Conservation (phyloP, 331 rosid genomes). For the Erythrophleum ivorense region DNA sequence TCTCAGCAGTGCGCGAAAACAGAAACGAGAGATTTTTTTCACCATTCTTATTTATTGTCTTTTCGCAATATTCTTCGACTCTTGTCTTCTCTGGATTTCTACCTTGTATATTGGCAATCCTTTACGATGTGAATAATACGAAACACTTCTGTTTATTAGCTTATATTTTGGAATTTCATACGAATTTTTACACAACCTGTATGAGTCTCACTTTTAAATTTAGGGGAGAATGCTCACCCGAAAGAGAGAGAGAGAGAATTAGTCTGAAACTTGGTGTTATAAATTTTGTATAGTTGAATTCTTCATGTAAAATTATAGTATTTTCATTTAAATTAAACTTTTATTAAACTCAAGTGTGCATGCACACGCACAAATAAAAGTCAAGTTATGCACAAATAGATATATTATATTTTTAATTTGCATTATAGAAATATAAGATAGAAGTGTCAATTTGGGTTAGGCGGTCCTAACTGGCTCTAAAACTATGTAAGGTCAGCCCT, state of each 20-base stretch:
- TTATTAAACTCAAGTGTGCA: background rate
- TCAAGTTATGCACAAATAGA: too few relatives aligned
- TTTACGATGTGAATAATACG: slow-evolving; percentile 47
- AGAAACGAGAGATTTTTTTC: slow-evolving; percentile 34
- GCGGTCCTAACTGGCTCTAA: too few relatives aligned
- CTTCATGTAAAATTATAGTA: background rate
- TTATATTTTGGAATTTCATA: background rate
- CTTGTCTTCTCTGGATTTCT: slow-evolving; percentile 27
- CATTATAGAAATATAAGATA: too few relatives aligned
- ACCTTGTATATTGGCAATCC: slow-evolving; percentile 40
- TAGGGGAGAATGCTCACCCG: too few relatives aligned
- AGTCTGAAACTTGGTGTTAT: background rate
- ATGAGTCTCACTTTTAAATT: background rate
- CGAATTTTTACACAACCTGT: background rate
- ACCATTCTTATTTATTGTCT: slow-evolving; percentile 21
- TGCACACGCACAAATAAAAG: background rate
- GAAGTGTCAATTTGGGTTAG: too few relatives aligned
- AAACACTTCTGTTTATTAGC: background rate
- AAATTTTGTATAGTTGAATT: background rate
- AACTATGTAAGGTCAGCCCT: too few relatives aligned
- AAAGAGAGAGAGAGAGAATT: background rate
- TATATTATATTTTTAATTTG: too few relatives aligned
- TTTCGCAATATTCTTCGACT: slow-evolving; percentile 24
- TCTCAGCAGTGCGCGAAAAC: slow-evolving; percentile 31
- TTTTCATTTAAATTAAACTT: background rate